Evolutionary conservation across 2,329 filamentous ascomycete genomes (phyloP), one percentile per base, ranked within the genome.

Genomic region (Didymella arachidicola): DNA sequence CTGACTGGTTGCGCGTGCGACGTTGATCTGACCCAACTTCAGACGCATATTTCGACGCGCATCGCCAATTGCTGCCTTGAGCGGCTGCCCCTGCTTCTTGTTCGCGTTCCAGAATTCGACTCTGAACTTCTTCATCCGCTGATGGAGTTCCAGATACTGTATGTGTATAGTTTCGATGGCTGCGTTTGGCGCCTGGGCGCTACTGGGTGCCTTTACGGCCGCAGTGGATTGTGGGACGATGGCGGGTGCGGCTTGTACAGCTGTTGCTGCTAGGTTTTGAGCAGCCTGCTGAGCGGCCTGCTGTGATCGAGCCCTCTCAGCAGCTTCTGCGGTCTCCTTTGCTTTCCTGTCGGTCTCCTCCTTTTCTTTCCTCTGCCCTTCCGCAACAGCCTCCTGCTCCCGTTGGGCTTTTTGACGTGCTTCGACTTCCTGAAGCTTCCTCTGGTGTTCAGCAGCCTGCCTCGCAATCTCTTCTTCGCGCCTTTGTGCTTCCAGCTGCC

Each of bases 61-160:
- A 50, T 76, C 68, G 27, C 74, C 73, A 10, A 77, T 65, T 14
- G 62, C 48, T 7, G 32, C 60, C 44, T 77, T 77, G 2, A 75
- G 59, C 1, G 70, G 71, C 32, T 68, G 62, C 6, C 61, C 60
- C 12, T 57, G 61, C 36, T 65, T 56, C 53, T 71, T 72, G 51
- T 66, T 60, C 26, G 70, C 41, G 16, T 72, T 63, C 54, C 59
- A 61, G 52, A 77, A 73, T 7, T 69, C 47, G 5, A 68, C 69
- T 14, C 76, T 69, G 46, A 77, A 75, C n/a, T 65, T 53, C 60
- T 78, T 78, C 69, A 78, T 74, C 6, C 68, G 67, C 34, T 71
- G 59, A 53, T 78, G 76, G 1, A 78, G 63, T 48, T 68, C 67
- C 4, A 78, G 65, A 25, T 77, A 78, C 41, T 73, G 70, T 18